Conservation (phyloP, 2,329 filamentous ascomycete species). For the Beauveria sp. region DNA sequence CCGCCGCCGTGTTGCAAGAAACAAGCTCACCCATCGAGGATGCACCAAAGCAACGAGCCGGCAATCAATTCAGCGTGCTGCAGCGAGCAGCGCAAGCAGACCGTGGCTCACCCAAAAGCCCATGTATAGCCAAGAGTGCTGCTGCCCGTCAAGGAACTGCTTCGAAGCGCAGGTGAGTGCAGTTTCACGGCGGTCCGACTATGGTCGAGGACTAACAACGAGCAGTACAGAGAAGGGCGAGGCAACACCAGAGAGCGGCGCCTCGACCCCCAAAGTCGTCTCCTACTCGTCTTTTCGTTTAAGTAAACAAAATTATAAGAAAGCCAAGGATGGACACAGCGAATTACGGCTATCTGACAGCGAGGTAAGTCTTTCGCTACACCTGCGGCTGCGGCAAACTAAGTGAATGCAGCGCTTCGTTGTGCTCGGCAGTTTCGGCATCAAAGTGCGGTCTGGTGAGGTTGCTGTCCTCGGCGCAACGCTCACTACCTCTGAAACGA, state of each 20-base stretch:
- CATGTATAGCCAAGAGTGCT: not conserved
- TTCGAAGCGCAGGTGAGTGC: not conserved
- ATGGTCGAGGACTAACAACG: not conserved
- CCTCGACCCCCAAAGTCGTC: conserved; percentile 3
- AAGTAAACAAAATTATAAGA: conserved; percentile 35
- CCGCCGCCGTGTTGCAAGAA: conserved; percentile 6
- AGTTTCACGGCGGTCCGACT: not conserved
- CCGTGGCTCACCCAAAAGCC: not conserved
- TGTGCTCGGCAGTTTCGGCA: conserved; percentile 59
- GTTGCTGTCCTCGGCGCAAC: conserved; percentile 59
- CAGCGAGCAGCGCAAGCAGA: not conserved
- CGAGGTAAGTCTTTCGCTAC: conserved; percentile 32
- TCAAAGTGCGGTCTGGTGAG: conserved; percentile 54
- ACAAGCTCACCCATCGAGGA: not conserved
- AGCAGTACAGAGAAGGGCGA: not conserved
- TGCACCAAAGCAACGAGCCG: not conserved
- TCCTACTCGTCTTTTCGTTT: conserved; percentile 40
- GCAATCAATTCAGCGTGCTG: conserved; percentile 10
- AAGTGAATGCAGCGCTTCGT: conserved; percentile 47
- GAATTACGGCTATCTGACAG: conserved; percentile 38
- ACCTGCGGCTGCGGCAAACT: not conserved
- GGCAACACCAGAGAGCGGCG: not conserved
- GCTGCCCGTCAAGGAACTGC: not conserved
- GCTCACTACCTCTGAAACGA: conserved; percentile 38
- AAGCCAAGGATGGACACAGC: conserved; percentile 30